Evolutionary conservation across 2,329 filamentous ascomycete species (phyloP).

Genomic region (Ramularia collo-cygni): DNA sequence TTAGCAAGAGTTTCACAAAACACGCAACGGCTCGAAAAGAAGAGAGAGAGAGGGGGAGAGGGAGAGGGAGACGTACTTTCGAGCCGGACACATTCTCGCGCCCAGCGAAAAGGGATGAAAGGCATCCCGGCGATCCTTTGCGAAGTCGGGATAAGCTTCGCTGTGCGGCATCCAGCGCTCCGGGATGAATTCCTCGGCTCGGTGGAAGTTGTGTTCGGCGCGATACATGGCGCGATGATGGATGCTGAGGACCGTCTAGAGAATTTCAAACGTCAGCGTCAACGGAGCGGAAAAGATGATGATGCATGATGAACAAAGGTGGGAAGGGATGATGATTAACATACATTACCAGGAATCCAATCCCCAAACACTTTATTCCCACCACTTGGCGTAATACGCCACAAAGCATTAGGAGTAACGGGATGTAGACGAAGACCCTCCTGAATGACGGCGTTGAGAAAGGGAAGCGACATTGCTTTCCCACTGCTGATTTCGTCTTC

Average conservation of each 20-base stretch:
- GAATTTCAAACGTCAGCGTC: no score
- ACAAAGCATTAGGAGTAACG: constrained; percentile 1
- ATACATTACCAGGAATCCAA: background rate
- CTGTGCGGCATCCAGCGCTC: constrained; percentile 6
- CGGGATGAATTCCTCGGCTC: constrained; percentile 4
- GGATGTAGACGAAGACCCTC: constrained; percentile 12
- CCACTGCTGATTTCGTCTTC: constrained; percentile 1
- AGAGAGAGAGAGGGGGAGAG: background rate
- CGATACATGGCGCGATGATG: constrained; percentile 4
- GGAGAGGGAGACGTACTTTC: background rate
- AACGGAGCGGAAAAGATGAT: no score
- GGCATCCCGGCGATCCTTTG: background rate
- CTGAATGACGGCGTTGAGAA: constrained; percentile 7
- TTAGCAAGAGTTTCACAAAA: background rate
- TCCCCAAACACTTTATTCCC: constrained; percentile 7
- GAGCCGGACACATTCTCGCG: background rate
- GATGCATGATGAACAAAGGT: background rate
- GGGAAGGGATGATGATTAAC: background rate
- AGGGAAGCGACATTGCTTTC: constrained; percentile 4
- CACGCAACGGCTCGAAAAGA: background rate
- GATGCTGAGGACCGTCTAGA: constrained; percentile 7
- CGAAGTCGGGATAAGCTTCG: background rate
- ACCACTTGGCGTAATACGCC: constrained; percentile 2
- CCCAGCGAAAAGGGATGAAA: background rate
- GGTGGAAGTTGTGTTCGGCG: constrained; percentile 5